Base-by-base conservation (phyloP, 805 yeast genomes). In the Middelhovenomyces tepae region DNA sequence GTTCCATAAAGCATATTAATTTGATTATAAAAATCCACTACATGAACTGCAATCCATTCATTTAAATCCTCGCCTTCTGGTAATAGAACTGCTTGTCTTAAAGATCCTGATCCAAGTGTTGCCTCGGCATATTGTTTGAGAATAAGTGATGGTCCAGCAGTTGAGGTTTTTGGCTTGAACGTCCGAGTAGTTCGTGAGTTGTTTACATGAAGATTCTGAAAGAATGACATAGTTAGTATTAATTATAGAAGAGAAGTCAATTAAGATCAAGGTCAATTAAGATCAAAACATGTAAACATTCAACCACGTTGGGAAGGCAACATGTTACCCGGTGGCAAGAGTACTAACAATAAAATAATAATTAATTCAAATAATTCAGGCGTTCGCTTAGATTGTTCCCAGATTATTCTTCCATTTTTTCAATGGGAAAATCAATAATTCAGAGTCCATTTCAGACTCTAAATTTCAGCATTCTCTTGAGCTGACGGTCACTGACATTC, bases 31-130 rank as follows among this genome's bases (percentile, higher is more conserved):
- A 89, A 91, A 57, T 89, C 97, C 11, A 87, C 96, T n/a, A 89
- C 91, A 54, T 89, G 95, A 8, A 87, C 94, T 0, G 98, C 97
- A 36, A 89, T 60, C 98, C 98, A 89, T 56, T 89, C 98, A 48
- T 80, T 78, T 35, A 76, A 53, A 48, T 84, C 91, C 57, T 89
- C 98, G 40, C 91, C 97, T 46, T 73, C 81, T 11, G 98, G 98
- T 18, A 91, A 64, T 51, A 81, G 81, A 15, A 89, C 97, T 0
- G 97, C 97, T 56, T 85, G 94, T 16, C 82, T 81, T 43, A 91
- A 65, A 20, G 89, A 78, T 22, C 89, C 94, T 0, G 95, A 80
- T 0, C 98, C 98, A 32, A 91, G 65, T 0, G 98, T 89, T 27
- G 93, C 86, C 54, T 89, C 97, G 1, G 95, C 98, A 49, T 86